Percentiles rank a stretch among this genome's conserved stretches.
Evolutionary conservation across 1,284 basidiomycete species (phyloP).

Genomic region (Cryptococcus sp.): DNA sequence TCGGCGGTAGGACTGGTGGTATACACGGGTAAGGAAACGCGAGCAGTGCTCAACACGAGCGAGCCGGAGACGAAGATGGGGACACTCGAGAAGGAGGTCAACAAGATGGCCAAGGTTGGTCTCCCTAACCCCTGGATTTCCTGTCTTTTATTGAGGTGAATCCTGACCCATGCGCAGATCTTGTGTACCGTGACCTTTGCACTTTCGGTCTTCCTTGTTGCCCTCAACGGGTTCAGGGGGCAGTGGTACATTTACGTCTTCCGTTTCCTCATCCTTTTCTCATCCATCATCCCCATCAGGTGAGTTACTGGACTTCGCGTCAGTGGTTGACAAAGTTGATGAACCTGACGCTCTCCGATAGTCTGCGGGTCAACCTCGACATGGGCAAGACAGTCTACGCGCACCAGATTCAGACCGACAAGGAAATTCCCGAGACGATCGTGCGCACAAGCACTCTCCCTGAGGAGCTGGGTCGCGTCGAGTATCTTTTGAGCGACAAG

Average conservation of each 20-base stretch:
- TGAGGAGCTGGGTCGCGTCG: constrained; percentile 93
- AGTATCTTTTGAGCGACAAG: constrained; percentile 94
- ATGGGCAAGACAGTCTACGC: constrained; percentile 99
- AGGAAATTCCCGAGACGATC: constrained; percentile 90
- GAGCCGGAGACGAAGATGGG: constrained; percentile 95
- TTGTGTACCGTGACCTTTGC: constrained; percentile 91
- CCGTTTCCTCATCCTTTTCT: constrained; percentile 95
- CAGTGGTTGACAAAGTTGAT: no score
- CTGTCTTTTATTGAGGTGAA: no score
- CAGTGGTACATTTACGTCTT: constrained; percentile 96
- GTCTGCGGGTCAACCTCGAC: constrained; percentile 94
- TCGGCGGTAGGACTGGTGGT: constrained; percentile 88
- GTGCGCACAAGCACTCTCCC: constrained; percentile 95
- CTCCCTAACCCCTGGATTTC: not conserved
- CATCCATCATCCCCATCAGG: constrained; percentile 99
- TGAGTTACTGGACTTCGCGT: constrained; percentile 55
- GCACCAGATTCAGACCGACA: constrained; percentile 88
- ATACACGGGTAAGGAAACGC: constrained; percentile 91
- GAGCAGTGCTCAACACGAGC: constrained; percentile 99
- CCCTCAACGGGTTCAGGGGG: constrained; percentile 93
- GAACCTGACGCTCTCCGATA: constrained; percentile 45
- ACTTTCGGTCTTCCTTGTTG: constrained; percentile 85
- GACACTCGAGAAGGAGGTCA: constrained; percentile 89
- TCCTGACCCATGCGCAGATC: constrained; percentile 55
- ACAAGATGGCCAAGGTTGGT: constrained; percentile 84